Evolutionary conservation across 2,329 filamentous ascomycete genomes (phyloP).

Genomic region (Cryphonectria carpinicola): DNA sequence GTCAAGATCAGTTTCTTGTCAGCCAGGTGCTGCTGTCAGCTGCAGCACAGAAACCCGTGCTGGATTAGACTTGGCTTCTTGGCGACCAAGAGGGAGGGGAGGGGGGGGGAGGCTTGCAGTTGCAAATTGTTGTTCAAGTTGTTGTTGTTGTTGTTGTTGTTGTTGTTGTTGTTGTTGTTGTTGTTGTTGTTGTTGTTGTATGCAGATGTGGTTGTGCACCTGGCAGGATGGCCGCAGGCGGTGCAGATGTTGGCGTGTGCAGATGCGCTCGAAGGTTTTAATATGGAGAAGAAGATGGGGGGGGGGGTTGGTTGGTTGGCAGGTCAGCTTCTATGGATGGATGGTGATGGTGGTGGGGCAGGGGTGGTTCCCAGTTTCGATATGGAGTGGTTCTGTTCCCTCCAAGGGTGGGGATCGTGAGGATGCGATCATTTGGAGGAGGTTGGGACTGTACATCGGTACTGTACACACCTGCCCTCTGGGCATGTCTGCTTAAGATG

Average conservation of each 20-base stretch:
- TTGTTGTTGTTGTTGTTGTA: background rate
- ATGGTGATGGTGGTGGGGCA: slow-evolving; percentile 20
- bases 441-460: background rate
- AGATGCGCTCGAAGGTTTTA: slow-evolving; percentile 1
- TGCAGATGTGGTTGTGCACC: too few species aligned
- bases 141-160: background rate
- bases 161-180: background rate
- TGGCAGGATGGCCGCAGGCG: background rate
- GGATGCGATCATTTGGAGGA: background rate
- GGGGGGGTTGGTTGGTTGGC: background rate
- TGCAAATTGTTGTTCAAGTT: background rate
- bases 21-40: background rate
- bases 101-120: background rate
- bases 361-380: slow-evolving; percentile 33
- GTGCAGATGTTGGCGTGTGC: background rate
- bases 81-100: background rate
- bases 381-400: background rate
- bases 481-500: background rate
- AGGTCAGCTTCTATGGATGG: background rate
- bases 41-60: background rate
- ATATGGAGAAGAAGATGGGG: slow-evolving; percentile 1
- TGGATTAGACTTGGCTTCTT: background rate
- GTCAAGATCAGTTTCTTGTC: background rate
- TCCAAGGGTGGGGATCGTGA: slow-evolving; percentile 12
- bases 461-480: too few species aligned